Conservation (phyloP, 257 asterid genomes). For the Anisodus acutangulus region DNA sequence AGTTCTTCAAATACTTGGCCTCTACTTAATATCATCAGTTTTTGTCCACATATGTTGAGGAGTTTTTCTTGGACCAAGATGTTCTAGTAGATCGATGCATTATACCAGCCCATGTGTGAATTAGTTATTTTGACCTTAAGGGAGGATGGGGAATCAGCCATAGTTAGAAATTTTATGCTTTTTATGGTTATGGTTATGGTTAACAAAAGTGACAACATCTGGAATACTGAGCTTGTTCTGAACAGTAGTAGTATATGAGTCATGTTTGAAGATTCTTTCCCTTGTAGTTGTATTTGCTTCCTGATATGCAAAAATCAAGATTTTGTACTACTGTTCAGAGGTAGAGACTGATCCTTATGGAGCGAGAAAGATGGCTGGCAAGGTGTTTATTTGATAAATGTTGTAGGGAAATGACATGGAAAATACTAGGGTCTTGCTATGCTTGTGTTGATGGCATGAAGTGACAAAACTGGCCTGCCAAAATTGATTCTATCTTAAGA, state of each 20-base stretch:
- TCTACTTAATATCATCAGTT: neutral
- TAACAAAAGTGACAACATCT: constrained; percentile 12
- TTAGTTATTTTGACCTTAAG: neutral
- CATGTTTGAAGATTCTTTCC: neutral
- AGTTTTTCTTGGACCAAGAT: constrained; percentile 13
- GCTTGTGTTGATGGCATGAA: neutral
- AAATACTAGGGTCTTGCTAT: neutral
- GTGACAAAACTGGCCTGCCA: neutral
- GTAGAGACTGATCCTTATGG: neutral
- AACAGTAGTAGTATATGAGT: neutral
- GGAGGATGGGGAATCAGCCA: neutral
- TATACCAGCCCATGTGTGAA: neutral
- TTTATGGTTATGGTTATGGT: constrained; percentile 6
- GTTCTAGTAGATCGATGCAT: neutral
- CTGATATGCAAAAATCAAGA: neutral
- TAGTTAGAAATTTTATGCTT: constrained; percentile 1
- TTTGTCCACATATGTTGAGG: neutral
- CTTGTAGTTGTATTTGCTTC: constrained; percentile 3
- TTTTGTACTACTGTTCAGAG: neutral
- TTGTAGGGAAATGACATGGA: neutral
- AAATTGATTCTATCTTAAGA: neutral
- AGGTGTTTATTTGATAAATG: constrained; percentile 3
- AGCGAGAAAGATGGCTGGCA: neutral
- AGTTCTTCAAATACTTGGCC: neutral
- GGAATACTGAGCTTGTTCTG: neutral